phyloP scores from a whole-genome alignment of 108 stramenopile species.

The Schizochytrium sp. region DNA sequence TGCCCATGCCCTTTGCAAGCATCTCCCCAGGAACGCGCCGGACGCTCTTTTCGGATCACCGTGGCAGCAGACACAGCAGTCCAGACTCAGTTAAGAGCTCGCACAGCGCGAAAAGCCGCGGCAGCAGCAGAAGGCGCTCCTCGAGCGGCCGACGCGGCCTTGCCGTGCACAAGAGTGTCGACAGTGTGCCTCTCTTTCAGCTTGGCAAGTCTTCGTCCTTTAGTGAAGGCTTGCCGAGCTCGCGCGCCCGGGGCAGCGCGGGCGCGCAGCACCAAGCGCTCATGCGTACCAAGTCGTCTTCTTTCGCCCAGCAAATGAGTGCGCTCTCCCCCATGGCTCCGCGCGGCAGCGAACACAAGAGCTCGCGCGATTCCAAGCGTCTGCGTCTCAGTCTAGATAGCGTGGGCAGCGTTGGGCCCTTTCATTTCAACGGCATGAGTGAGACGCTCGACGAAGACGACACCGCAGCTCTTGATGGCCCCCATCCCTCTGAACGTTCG shows the following conservation, averaged over 20 bases:
- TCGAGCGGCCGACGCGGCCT: not conserved
- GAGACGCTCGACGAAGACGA: not conserved
- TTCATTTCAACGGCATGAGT: not conserved
- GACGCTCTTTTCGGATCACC: not conserved
- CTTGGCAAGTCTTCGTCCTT: not conserved
- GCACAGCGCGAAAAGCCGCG: not conserved
- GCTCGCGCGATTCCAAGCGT: not conserved
- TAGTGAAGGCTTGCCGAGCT: not conserved
- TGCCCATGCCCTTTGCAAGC: not conserved
- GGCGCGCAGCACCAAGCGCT: not conserved
- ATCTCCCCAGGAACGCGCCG: not conserved
- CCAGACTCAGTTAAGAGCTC: not conserved
- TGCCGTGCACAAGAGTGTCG: not conserved
- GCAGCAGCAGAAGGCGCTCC: not conserved
- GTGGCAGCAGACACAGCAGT: not conserved
- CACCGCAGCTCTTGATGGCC: not conserved
- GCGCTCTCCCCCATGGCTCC: not conserved
- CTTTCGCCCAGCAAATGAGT: not conserved
- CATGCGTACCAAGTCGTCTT: not conserved
- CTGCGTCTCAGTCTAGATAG: not conserved
- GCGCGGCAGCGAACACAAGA: not conserved
- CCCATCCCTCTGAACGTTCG: not conserved
- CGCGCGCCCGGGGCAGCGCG: not conserved
- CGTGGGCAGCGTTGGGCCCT: not conserved
- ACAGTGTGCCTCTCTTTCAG: not conserved